phyloP scores from a whole-genome alignment of 805 yeast genomes.

The Nakazawaea wickerhamii region DNA sequence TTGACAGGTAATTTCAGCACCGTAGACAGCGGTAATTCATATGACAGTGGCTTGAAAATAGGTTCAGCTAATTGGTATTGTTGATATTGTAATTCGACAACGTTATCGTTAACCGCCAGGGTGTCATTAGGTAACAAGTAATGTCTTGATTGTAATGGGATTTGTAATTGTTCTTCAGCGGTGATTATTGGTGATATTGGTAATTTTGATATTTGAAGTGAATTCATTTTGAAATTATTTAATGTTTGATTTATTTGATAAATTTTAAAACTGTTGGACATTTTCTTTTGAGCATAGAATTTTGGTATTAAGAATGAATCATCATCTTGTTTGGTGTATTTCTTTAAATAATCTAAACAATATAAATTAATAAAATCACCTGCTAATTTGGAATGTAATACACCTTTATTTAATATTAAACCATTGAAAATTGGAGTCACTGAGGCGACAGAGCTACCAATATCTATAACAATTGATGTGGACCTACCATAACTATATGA shows the following conservation, averaged over 20 bases:
- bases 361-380: slow-evolving; percentile 80
- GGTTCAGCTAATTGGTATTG: slow-evolving; percentile 58
- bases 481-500: slow-evolving; percentile 74
- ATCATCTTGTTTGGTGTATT: slow-evolving; percentile 28
- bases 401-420: slow-evolving; percentile 57
- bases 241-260: slow-evolving; percentile 37
- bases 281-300: slow-evolving; percentile 20
- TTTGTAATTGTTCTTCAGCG: slow-evolving; percentile 29
- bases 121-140: slow-evolving; percentile 52
- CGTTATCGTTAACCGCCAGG: slow-evolving; percentile 29
- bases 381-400: slow-evolving; percentile 64
- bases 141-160: slow-evolving; percentile 33
- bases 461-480: slow-evolving; percentile 73
- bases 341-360: slow-evolving; percentile 41
- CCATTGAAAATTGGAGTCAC: slow-evolving; percentile 82
- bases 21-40: slow-evolving; percentile 36
- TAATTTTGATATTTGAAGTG: slow-evolving; percentile 22
- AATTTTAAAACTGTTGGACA: slow-evolving; percentile 32
- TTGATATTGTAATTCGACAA: slow-evolving; percentile 43
- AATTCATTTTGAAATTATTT: slow-evolving; percentile 41
- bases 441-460: slow-evolving; percentile 64
- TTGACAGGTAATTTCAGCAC: slow-evolving; percentile 40
- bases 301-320: slow-evolving; percentile 30
- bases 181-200: slow-evolving; percentile 24
- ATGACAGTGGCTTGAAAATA: slow-evolving; percentile 58